Percentiles rank a stretch among this genome's conserved stretches.
Evolutionary conservation across 441 rosid species (phyloP).

Genomic region (Lepidium campestre): DNA sequence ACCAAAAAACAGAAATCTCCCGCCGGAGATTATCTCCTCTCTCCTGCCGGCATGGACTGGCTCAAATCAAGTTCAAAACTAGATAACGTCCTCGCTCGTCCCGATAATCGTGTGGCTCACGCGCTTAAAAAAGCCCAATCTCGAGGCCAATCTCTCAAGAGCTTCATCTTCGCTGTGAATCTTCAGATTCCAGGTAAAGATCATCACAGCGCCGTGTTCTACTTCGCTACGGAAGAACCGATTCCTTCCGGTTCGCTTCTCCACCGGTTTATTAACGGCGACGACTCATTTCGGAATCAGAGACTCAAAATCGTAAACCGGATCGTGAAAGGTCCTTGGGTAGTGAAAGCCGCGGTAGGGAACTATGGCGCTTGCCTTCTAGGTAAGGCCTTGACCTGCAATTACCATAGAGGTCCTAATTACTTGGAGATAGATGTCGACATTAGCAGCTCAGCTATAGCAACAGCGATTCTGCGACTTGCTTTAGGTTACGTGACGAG

Average conservation of each 20-base stretch:
- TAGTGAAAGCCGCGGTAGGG: constrained; percentile 73
- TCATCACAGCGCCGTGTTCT: constrained; percentile 74
- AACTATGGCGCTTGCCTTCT: constrained; percentile 68
- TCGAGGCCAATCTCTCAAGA: constrained; percentile 49
- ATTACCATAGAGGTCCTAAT: constrained; percentile 69
- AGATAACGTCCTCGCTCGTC: constrained; percentile 71
- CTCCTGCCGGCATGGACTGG: constrained; percentile 92
- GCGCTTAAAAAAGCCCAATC: constrained; percentile 60
- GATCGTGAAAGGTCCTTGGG: constrained; percentile 92
- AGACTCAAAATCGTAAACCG: constrained; percentile 87
- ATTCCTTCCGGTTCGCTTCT: constrained; percentile 56
- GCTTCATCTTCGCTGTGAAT: constrained; percentile 75
- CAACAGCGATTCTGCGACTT: constrained; percentile 62
- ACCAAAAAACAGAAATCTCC: constrained; percentile 59
- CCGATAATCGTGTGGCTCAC: constrained; percentile 68
- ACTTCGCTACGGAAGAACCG: constrained; percentile 72
- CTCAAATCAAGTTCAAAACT: constrained; percentile 52
- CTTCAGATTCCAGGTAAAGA: constrained; percentile 90
- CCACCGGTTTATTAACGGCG: constrained; percentile 64
- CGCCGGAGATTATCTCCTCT: constrained; percentile 67
- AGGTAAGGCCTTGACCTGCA: constrained; percentile 71
- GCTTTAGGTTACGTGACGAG: constrained; percentile 73
- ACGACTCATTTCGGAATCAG: constrained; percentile 68
- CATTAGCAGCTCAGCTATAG: constrained; percentile 69
- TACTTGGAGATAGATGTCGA: constrained; percentile 89